Percentiles rank a stretch among this genome's conserved stretches.
phyloP scores from a whole-genome alignment of 805 yeast species.

The Candida ovalis region DNA sequence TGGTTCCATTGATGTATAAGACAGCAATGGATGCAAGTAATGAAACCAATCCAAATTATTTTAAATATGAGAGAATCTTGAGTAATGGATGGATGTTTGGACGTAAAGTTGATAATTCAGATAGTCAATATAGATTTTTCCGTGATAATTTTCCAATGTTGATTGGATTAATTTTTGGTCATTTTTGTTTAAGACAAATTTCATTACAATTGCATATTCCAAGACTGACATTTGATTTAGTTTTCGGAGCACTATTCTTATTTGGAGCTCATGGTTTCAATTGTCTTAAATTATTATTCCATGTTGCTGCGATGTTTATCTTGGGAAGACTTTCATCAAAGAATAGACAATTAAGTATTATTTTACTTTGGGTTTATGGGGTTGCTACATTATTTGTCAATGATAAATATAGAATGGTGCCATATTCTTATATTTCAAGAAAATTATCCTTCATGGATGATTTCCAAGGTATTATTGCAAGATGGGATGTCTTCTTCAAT shows the following conservation, averaged over 20 bases:
- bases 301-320: constrained; percentile 49
- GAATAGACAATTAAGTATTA: constrained; percentile 37
- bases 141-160: constrained; percentile 73
- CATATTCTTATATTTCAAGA: constrained; percentile 41
- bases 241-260: constrained; percentile 66
- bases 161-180: constrained; percentile 50
- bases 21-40: constrained; percentile 81
- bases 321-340: constrained; percentile 39
- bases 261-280: constrained; percentile 80
- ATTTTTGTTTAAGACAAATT: constrained; percentile 47
- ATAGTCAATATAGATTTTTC: constrained; percentile 82
- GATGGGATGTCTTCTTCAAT: constrained; percentile 97
- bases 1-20: constrained; percentile 78
- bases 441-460: constrained; percentile 55
- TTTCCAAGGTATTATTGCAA: constrained; percentile 69
- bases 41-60: constrained; percentile 70
- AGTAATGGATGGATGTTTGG: constrained; percentile 89
- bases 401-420: constrained; percentile 56
- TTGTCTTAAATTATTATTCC: constrained; percentile 54
- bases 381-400: constrained; percentile 74
- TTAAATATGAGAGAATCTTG: constrained; percentile 54
- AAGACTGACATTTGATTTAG: constrained; percentile 66
- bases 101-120: constrained; percentile 88
- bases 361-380: constrained; percentile 72
- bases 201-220: constrained; percentile 25